Percentiles rank a stretch among this genome's conserved stretches.
These are phyloP conservation scores for Anthostomella pinea DNA, from an alignment of 2,329 filamentous ascomycete species.

Conservation along the genomic window DNA sequence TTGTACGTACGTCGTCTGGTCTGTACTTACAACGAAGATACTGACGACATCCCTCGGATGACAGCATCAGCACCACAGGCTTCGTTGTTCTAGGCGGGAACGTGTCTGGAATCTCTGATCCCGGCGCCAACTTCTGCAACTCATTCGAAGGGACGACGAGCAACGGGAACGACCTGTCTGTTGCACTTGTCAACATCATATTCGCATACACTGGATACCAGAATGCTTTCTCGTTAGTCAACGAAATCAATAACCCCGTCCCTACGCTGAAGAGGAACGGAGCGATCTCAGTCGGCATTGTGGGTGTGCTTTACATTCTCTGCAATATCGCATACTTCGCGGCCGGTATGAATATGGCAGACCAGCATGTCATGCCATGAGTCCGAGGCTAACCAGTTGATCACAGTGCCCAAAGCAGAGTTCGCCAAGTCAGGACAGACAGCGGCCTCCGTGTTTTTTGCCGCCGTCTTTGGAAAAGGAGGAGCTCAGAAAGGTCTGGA, in stretches of 20 bases:
- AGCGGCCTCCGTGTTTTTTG: slow-evolving; percentile 57
- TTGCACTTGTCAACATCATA: slow-evolving; percentile 57
- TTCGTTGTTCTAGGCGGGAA: slow-evolving; percentile 61
- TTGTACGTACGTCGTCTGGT: slow-evolving; percentile 36
- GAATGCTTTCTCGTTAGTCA: slow-evolving; percentile 60
- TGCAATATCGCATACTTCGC: slow-evolving; percentile 61
- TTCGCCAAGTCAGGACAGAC: slow-evolving; percentile 49
- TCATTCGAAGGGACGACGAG: slow-evolving; percentile 49
- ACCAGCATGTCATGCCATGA: not conserved
- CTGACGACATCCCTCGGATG: slow-evolving; percentile 1
- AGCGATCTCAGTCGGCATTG: slow-evolving; percentile 47
- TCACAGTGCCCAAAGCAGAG: slow-evolving; percentile 46
- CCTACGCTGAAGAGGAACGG: slow-evolving; percentile 51
- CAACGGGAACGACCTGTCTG: slow-evolving; percentile 47
- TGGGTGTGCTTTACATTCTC: slow-evolving; percentile 53
- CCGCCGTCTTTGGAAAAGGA: slow-evolving; percentile 51
- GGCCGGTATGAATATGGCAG: slow-evolving; percentile 35
- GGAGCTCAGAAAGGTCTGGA: slow-evolving; percentile 51
- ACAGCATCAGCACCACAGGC: slow-evolving; percentile 53
- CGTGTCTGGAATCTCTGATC: slow-evolving; percentile 45
- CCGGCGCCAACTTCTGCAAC: slow-evolving; percentile 52
- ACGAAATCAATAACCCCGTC: slow-evolving; percentile 56
- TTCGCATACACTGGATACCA: slow-evolving; percentile 57
- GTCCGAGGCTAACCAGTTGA: not conserved
- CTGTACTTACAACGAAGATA: not conserved